Evolutionary conservation across 805 yeast genomes (phyloP), one percentile per base, ranked within the genome.

Genomic region (Saccharomycopsis schoenii): DNA sequence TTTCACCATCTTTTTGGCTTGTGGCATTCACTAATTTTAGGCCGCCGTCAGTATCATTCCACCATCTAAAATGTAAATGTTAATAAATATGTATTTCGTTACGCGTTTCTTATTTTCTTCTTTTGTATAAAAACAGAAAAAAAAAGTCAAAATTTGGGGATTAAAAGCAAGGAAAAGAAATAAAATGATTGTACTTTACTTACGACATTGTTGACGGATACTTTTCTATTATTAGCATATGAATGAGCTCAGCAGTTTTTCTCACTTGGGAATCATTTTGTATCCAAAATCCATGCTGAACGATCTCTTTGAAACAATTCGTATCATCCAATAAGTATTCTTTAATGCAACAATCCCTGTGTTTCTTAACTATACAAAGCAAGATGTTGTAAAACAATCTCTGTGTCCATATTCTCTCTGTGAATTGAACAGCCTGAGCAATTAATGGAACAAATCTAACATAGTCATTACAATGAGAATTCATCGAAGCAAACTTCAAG

Each of bases 221-320:
- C 21, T 59, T 63, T 21, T 55, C 61, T 1, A 63, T 57, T 14
- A 73, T 54, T 6, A 66, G 29, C 24, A 59, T 61, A 57, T 66
- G 70, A 1, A 72, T 68, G 34, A 68, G 70, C 37, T 67, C 64
- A 4, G 75, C 67, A 37, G 65, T 68, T 21, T 59, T 58, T 12
- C 69, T 58, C 1, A 75, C 61, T 24, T 61, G 64, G 2, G 52
- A 39, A 42, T 69, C 68, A 62, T 74, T 67, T 50, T 68, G 66
- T 9, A 61, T 56, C 73, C 74, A 70, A 5, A 75, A 59, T 0
- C 80, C 79, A 42, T 65, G 70, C 60, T 75, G 78, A 3, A 76
- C 60, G 37, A 74, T 60, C 0, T 65, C 63, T 59, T 71, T 74
- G 40, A 76, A 65, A 29, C 69, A 69, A 1, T 58, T 63, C 15